Conservation (phyloP, 805 yeast genomes). For the Saturnispora diversa region DNA sequence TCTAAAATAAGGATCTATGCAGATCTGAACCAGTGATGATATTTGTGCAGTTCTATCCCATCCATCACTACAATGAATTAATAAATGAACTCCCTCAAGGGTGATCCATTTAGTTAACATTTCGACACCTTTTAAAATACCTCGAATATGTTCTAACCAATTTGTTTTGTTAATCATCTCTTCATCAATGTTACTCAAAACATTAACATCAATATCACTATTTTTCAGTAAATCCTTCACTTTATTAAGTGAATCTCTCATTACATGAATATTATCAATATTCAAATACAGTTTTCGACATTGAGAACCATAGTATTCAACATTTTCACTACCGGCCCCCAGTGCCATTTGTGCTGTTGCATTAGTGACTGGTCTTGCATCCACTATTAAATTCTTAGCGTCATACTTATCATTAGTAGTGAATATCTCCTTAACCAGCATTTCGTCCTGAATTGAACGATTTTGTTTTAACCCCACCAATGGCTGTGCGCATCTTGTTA, state of each 20-base stretch:
- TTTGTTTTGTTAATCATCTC: constrained; percentile 54
- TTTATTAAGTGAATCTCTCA: constrained; percentile 73
- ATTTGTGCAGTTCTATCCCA: constrained; percentile 97
- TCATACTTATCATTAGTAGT: constrained; percentile 39
- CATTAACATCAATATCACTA: constrained; percentile 55
- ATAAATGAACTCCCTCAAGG: constrained; percentile 69
- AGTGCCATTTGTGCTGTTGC: constrained; percentile 95
- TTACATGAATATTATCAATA: constrained; percentile 91
- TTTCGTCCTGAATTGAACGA: constrained; percentile 88
- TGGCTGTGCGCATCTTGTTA: constrained; percentile 89
- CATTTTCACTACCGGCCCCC: constrained; percentile 96
- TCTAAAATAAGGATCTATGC: constrained; percentile 84
- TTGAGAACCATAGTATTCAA: constrained; percentile 69
- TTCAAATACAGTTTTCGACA: constrained; percentile 62
- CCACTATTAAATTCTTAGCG: constrained; percentile 60
- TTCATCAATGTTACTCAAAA: constrained; percentile 40
- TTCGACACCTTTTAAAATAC: constrained; percentile 68
- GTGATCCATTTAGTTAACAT: constrained; percentile 75
- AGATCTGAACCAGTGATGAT: constrained; percentile 71
- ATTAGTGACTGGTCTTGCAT: constrained; percentile 86
- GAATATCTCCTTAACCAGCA: constrained; percentile 66
- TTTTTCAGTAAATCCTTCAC: constrained; percentile 57
- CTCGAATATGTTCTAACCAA: constrained; percentile 70
- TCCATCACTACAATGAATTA: constrained; percentile 95
- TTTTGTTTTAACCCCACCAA: constrained; percentile 82